These are phyloP conservation scores for Penicillium aurantiogriseum DNA, from an alignment of 2,329 filamentous ascomycete genomes.

Conservation along the genomic window DNA sequence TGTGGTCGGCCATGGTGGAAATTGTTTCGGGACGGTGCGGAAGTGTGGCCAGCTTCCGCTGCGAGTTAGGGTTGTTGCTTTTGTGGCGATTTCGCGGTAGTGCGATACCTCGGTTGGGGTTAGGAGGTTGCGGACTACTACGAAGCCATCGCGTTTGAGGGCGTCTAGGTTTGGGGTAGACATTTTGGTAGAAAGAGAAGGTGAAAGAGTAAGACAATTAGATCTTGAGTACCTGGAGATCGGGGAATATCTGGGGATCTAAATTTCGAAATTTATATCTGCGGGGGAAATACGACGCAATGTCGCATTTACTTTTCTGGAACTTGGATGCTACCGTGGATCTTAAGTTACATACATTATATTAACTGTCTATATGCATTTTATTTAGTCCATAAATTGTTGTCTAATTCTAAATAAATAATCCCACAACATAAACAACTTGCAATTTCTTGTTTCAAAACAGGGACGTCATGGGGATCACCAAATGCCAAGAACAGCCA, in stretches of 20 bases:
- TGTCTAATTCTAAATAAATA: not conserved
- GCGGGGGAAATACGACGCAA: conserved; percentile 3
- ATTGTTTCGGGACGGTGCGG: conserved; percentile 83
- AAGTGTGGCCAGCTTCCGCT: conserved; percentile 76
- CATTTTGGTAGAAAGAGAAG: conserved; percentile 11
- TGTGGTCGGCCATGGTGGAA: conserved; percentile 75
- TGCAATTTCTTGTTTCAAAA: not conserved
- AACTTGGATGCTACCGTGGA: conserved; percentile 18
- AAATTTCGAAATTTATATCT: conserved; percentile 5
- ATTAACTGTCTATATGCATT: no score
- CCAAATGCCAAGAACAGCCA: not conserved
- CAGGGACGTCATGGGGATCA: conserved; percentile 5
- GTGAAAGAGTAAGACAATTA: not conserved
- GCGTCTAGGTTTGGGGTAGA: conserved; percentile 47
- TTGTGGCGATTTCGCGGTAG: conserved; percentile 60
- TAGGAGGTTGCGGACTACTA: conserved; percentile 67
- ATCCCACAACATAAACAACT: not conserved
- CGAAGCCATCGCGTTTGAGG: conserved; percentile 72
- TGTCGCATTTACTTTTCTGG: not conserved
- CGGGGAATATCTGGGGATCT: not conserved
- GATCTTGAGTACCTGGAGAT: not conserved
- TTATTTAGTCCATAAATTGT: no score
- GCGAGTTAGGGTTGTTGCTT: conserved; percentile 62
- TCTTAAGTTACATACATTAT: conserved; percentile 2
- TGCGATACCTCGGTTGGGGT: conserved; percentile 53